phyloP scores from a whole-genome alignment of 768 basidiomycete species.

The Pilatotrama ljubarskyi region DNA sequence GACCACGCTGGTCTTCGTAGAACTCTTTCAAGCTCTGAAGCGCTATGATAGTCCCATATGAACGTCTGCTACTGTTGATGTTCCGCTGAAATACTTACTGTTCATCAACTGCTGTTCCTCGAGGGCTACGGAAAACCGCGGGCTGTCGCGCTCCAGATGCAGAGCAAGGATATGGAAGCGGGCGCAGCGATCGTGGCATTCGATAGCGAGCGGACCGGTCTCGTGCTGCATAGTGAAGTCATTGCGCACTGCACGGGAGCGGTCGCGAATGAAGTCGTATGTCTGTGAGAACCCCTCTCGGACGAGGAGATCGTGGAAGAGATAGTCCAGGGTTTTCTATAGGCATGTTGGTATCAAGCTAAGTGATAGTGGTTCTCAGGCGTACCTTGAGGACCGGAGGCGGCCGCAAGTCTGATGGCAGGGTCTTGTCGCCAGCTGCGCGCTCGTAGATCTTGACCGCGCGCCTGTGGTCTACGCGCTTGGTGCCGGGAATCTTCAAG shows the following conservation, averaged over 20 bases:
- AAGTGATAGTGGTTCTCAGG: neutral
- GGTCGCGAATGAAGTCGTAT: slow-evolving; percentile 87
- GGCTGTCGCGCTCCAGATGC: slow-evolving; percentile 58
- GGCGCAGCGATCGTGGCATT: slow-evolving; percentile 91
- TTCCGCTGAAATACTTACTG: slow-evolving; percentile 51
- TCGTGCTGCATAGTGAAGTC: slow-evolving; percentile 95
- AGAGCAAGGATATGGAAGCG: slow-evolving; percentile 89
- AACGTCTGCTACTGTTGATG: neutral
- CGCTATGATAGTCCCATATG: slow-evolving; percentile 48
- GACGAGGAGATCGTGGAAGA: slow-evolving; percentile 81
- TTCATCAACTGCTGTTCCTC: slow-evolving; percentile 93
- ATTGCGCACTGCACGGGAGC: slow-evolving; percentile 84
- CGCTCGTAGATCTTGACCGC: slow-evolving; percentile 97
- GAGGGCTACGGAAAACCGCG: slow-evolving; percentile 61
- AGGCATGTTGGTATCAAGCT: neutral
- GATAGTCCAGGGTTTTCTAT: slow-evolving; percentile 87
- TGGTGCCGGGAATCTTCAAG: slow-evolving; percentile 73
- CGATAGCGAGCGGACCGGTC: slow-evolving; percentile 74
- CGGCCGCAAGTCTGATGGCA: slow-evolving; percentile 91
- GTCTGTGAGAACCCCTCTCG: slow-evolving; percentile 68
- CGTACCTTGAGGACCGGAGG: slow-evolving; percentile 76
- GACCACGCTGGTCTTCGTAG: slow-evolving; percentile 76
- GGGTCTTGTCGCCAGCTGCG: slow-evolving; percentile 86
- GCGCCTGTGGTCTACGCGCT: slow-evolving; percentile 77
- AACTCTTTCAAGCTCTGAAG: slow-evolving; percentile 92